Base-by-base conservation (phyloP, 2,329 filamentous ascomycete genomes). In the Xylaria sp. region DNA sequence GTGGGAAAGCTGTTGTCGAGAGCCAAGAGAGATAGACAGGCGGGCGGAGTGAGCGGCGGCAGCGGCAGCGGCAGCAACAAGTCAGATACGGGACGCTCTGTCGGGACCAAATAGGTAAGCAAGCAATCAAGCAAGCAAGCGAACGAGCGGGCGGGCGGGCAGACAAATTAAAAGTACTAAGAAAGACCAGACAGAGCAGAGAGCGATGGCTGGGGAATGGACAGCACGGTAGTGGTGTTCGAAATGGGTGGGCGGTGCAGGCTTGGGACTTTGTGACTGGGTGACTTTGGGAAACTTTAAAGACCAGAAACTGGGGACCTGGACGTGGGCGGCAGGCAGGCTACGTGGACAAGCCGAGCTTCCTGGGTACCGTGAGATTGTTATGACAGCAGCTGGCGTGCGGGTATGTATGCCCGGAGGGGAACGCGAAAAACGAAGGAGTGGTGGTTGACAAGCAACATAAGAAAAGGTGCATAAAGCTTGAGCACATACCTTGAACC, bases 71-170 rank as follows among this genome's bases (percentile, higher is more conserved):
- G 68, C 60, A 68, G 70, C 68, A 62, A 71, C 61, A 63, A 65
- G 67, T 71, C 68, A 73, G 66, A 73, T 59, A 71, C 74, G 71
- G 72, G 41, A 4, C 73, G 66, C 71, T 71, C 64, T 73, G 64
- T 62, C 55, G 51, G 61, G 63, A 34, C 56, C 50, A 69, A 48
- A 60, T 65, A 68, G 63, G 63, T 25, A 63, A 54, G 60, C 65
- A 69, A 63, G 70, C 39, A 57, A 54, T 34, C 18, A 23, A 56
- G 52, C 32, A 39, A 23, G 20, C 18, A 39, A 34, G 61, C 37
- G 23, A 10, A 25, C 20, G 23, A 39, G 7, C n/a, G 13, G 28
- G 55, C 55, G 25, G 8, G 39, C n/a, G 41, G 23, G 63, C 41
- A 20, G 12, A 32, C 20, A 34, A 44, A 34, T 23, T 32, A 58